Percentiles rank a stretch among this genome's conserved stretches.
Evolutionary conservation across 2,329 filamentous ascomycete species (phyloP).

Genomic region (Fusarium albosuccineum): DNA sequence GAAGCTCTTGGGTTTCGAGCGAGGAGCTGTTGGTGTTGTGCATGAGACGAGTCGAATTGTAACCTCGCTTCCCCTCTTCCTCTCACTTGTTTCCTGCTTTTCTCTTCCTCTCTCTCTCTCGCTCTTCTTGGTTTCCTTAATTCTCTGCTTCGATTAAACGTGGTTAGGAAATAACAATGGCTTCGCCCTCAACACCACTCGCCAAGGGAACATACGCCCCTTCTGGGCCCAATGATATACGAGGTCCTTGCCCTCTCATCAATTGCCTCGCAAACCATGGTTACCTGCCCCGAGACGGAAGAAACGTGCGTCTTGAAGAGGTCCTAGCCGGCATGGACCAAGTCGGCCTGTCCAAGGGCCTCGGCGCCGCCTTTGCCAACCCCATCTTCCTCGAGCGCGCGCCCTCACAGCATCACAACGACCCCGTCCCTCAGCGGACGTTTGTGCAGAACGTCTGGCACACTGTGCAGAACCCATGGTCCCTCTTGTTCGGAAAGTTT

Average conservation of each 20-base stretch:
- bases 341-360: conserved; percentile 37
- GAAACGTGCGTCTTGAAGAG: conserved; percentile 34
- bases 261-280: conserved; percentile 45
- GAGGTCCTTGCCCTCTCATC: conserved; percentile 42
- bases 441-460: conserved; percentile 22
- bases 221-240: conserved; percentile 35
- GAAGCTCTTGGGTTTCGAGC: background rate
- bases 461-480: conserved; percentile 36
- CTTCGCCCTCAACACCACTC: conserved; percentile 21
- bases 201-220: conserved; percentile 34
- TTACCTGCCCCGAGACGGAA: conserved; percentile 41
- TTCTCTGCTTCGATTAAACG: background rate
- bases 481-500: conserved; percentile 25
- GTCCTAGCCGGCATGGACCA: conserved; percentile 32
- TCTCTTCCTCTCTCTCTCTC: background rate
- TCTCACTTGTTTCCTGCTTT: background rate
- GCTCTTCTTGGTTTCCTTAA: background rate
- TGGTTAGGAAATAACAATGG: conserved; percentile 10
- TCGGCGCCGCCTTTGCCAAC: conserved; percentile 38
- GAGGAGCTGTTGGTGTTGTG: background rate
- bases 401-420: conserved; percentile 16
- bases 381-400: conserved; percentile 40
- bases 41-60: background rate
- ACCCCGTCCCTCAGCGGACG: conserved; percentile 11
- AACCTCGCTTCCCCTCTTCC: conserved; percentile 5